These are phyloP conservation scores for Phytophthora podocarpi DNA, from an alignment of 352 stramenopile species.

Conservation along the genomic window DNA sequence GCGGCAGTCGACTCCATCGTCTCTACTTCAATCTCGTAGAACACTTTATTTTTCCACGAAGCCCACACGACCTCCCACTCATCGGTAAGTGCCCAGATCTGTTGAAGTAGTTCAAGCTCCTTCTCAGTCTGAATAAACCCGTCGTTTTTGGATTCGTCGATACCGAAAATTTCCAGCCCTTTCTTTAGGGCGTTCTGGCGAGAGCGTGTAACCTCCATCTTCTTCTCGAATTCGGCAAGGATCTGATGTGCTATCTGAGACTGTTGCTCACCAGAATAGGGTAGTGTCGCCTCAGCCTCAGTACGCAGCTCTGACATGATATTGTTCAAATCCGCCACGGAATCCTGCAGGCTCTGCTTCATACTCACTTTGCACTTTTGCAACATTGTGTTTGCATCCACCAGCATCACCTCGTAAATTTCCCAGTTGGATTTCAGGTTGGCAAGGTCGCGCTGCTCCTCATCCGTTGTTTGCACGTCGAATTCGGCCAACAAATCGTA, in stretches of 20 bases:
- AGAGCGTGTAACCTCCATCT: slow-evolving; percentile 79
- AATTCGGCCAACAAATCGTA: slow-evolving; percentile 90
- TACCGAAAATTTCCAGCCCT: slow-evolving; percentile 93
- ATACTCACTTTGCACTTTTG: slow-evolving; percentile 95
- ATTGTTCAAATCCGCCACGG: slow-evolving; percentile 83
- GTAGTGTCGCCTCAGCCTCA: slow-evolving; percentile 76
- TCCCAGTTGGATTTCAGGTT: slow-evolving; percentile 84
- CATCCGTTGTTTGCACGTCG: slow-evolving; percentile 88
- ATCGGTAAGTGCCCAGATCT: slow-evolving; percentile 90
- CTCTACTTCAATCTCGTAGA: slow-evolving; percentile 92
- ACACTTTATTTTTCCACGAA: slow-evolving; percentile 92
- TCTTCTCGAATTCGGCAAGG: slow-evolving; percentile 89
- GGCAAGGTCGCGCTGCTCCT: slow-evolving; percentile 77
- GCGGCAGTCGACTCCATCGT: slow-evolving; percentile 90
- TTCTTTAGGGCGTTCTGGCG: slow-evolving; percentile 84
- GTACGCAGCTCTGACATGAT: slow-evolving; percentile 83
- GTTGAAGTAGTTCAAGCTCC: slow-evolving; percentile 88
- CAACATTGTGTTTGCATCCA: slow-evolving; percentile 88
- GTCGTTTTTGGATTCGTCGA: slow-evolving; percentile 89
- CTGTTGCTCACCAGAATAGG: slow-evolving; percentile 72
- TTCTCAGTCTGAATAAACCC: slow-evolving; percentile 86
- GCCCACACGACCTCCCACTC: slow-evolving; percentile 92
- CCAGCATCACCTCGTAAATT: slow-evolving; percentile 83
- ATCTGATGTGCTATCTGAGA: slow-evolving; percentile 61
- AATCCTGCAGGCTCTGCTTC: slow-evolving; percentile 95